phyloP scores from a whole-genome alignment of 2,329 filamentous ascomycete genomes.

The Xylaria sp. region DNA sequence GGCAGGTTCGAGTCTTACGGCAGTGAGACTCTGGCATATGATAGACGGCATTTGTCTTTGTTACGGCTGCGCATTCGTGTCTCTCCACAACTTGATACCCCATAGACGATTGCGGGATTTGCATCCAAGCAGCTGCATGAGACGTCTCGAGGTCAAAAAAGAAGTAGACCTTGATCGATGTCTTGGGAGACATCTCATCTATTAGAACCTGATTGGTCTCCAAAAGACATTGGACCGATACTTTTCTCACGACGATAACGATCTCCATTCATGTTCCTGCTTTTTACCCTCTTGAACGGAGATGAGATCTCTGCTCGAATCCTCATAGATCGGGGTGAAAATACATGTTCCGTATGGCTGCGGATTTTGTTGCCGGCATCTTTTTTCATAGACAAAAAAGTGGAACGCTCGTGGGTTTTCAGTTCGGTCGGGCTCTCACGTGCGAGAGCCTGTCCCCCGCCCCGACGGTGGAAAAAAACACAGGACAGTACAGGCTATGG shows the following conservation, averaged over 20 bases:
- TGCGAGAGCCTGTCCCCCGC: slow-evolving; percentile 38
- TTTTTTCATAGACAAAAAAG: slow-evolving; percentile 71
- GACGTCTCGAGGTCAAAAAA: slow-evolving; percentile 48
- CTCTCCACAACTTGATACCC: slow-evolving; percentile 51
- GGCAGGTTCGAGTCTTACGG: slow-evolving; percentile 50
- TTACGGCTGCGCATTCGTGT: slow-evolving; percentile 48
- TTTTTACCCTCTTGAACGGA: slow-evolving; percentile 49
- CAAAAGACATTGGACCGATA: slow-evolving; percentile 41
- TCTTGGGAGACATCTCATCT: slow-evolving; percentile 47
- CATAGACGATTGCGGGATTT: slow-evolving; percentile 50
- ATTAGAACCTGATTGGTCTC: slow-evolving; percentile 45
- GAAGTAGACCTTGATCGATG: slow-evolving; percentile 45
- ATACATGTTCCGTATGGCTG: slow-evolving; percentile 47
- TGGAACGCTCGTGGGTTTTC: slow-evolving; percentile 71
- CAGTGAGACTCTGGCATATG: slow-evolving; percentile 50
- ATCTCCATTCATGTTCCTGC: slow-evolving; percentile 50
- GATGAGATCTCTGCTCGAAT: slow-evolving; percentile 47
- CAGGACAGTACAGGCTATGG: slow-evolving; percentile 47
- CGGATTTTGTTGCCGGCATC: slow-evolving; percentile 51
- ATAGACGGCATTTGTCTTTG: slow-evolving; percentile 53
- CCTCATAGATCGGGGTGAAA: slow-evolving; percentile 50
- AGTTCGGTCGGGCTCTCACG: slow-evolving; percentile 52
- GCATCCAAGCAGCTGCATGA: slow-evolving; percentile 50
- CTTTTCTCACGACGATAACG: slow-evolving; percentile 49
- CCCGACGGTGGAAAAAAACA: slow-evolving; percentile 43